Base-by-base conservation (phyloP, 148 eudicot genomes). In the Rhododendron molle region DNA sequence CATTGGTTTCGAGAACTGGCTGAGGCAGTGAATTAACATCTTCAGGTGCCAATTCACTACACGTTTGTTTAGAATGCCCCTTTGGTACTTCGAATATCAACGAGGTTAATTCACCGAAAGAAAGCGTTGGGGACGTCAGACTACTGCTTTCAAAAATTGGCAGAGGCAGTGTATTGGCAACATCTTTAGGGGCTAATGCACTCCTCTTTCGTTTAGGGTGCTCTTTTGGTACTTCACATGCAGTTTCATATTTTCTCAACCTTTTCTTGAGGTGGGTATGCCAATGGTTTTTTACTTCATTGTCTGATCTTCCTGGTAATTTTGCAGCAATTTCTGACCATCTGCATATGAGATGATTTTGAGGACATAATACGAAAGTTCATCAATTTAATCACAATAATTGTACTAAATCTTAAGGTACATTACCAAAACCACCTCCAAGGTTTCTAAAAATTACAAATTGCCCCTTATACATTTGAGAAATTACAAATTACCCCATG, bases 231-330 rank as follows among this genome's bases (percentile, higher is more conserved):
- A 11, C 32, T n/a, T 67, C 73, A 26, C 26, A n/a, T 11, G 34
- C 5, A 26, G 30, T 10, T 67, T 67, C 73, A 26, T 26, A 3
- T 67, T 67, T 12, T 67, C 3, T 2, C 14, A 11, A 3, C 32
- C 34, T 28, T 67, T 26, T 67, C 73, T 26, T 67, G 73, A 26
- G 28, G 34, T 67, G 73, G 73, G 32, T 26, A 26, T 67, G 86
- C 93, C 95, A 93, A 58, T 92, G 90, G 81, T 93, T 93, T 87
- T 93, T 93, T 40, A 93, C 89, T 84, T 93, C 95, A 71, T 93
- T 93, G 81, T 93, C 94, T 7, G 95, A 92, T 88, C 95, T 90
- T 85, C 93, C 93, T 1, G 94, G 94, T 65, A 90, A 86, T 36
- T 46, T 87, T 87, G 81, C 28, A 16, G 94, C 93, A 82, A 91